Evolutionary conservation across 2,329 filamentous ascomycete species (phyloP).

Genomic region (Penicillium sclerotiorum): DNA sequence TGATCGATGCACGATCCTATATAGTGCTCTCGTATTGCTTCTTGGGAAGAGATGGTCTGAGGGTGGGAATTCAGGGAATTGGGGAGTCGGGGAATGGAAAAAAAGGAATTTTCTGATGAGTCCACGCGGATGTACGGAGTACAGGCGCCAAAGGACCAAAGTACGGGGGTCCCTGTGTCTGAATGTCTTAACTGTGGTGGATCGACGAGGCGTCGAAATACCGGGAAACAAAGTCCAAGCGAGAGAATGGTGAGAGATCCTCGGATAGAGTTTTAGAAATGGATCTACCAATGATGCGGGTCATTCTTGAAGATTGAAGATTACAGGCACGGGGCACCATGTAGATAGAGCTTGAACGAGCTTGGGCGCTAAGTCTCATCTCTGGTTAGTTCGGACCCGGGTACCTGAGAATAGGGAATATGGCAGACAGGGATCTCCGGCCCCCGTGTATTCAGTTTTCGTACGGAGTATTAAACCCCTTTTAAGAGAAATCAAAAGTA

Average conservation of each 20-base stretch:
- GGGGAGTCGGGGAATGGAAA: too few species aligned
- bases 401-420: constrained; percentile 18
- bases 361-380: constrained; percentile 18
- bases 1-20: not conserved
- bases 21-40: constrained; percentile 2
- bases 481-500: not conserved
- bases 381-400: constrained; percentile 12
- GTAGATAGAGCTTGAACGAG: constrained; percentile 22
- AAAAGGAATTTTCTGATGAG: too few species aligned
- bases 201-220: too few species aligned
- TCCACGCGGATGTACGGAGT: not conserved
- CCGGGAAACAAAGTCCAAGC: too few species aligned
- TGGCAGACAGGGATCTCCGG: constrained; percentile 18
- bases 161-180: not conserved
- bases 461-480: too few species aligned
- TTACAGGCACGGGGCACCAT: constrained; percentile 16
- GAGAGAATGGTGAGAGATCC: too few species aligned
- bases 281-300: not conserved
- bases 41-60: not conserved
- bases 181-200: too few species aligned
- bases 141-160: not conserved
- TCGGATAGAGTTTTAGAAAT: too few species aligned
- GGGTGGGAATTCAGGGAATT: not conserved
- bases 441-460: constrained; percentile 13
- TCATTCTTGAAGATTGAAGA: too few species aligned